A percentile compares a stretch with the other conserved stretches of the same genome.
These are phyloP conservation scores for Conringia planisiliqua DNA, from an alignment of 345 rosid genomes.

Conservation along the genomic window DNA sequence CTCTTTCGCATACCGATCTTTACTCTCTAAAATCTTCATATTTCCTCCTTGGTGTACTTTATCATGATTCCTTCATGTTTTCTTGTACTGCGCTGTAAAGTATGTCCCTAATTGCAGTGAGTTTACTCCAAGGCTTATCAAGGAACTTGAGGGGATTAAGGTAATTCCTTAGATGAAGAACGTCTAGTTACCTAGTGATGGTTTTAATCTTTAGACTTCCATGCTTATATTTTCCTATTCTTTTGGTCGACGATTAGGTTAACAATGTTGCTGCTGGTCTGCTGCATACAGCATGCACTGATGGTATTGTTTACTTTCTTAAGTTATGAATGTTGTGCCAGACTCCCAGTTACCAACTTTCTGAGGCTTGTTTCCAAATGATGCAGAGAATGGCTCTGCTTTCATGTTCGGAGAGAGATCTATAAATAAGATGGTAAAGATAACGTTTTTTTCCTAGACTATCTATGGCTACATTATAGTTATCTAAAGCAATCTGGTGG, in stretches of 20 bases:
- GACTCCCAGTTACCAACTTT: not conserved
- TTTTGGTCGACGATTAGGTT: conserved; percentile 45
- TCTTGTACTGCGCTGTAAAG: conserved; percentile 17
- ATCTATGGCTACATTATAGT: not conserved
- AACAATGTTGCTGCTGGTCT: conserved; percentile 79
- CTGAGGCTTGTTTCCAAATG: conserved; percentile 22
- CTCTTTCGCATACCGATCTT: not conserved
- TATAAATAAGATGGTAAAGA: conserved; percentile 44
- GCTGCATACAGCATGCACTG: conserved; percentile 82
- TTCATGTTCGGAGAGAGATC: conserved; percentile 81
- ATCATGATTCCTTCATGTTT: conserved; percentile 20
- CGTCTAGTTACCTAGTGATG: not conserved
- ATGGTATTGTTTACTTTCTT: conserved; percentile 49
- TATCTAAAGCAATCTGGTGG: conserved; percentile 8
- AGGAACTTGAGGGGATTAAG: conserved; percentile 79
- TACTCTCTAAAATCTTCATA: not conserved
- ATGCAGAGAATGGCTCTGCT: conserved; percentile 74
- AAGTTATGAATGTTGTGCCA: not conserved
- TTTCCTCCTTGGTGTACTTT: conserved; percentile 2
- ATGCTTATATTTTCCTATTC: conserved; percentile 24
- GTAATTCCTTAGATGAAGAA: conserved; percentile 35
- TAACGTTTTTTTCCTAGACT: conserved; percentile 1
- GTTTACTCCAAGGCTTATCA: conserved; percentile 88
- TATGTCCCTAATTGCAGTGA: conserved; percentile 56
- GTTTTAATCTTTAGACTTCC: not conserved